Evolutionary conservation across 148 eudicot species (phyloP), one percentile per base, ranked within the genome.

Genomic region (Silene uniflora): DNA sequence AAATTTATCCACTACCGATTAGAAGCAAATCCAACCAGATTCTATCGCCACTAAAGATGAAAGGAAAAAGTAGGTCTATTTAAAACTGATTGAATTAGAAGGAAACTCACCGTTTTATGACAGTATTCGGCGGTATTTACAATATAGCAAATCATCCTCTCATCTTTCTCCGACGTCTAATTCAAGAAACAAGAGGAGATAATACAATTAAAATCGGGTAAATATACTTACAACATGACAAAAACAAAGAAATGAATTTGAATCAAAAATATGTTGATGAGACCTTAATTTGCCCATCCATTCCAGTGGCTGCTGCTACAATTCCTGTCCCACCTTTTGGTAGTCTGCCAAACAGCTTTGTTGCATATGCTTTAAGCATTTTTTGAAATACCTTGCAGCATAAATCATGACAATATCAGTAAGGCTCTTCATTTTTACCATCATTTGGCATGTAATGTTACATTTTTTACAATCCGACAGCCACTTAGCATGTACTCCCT

Each of bases 261-360:
- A 75, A 21, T 44, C 5, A 62, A 19, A 75, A 17, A 10, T 64
- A 73, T 32, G 46, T 5, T 52, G 65, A 9, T 4, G 42, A 72
- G 77, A 93, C 98, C 97, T 94, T 94, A 59, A 94, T 94, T 76
- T 94, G 97, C 69, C 98, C 98, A 87, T 94, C 98, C 90, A 88
- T 91, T 78, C 98, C 98, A 63, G 98, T 94, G 74, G 98, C 98
- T 47, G 98, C 98, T 75, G 98, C 98, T 74, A 94, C 96, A 81
- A 94, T 85, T 69, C 98, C 97, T 78, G 92, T 83, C 49, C 98
- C 98, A 55, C 97, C 97, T 80, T 89, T 94, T 10, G 98, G 98
- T 79, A 94, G 86, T 79, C 83, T 89, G 32, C 79, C 83, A 77
- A 89, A 94, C 73, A 94, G 89, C 88, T 92, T 94, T 68, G 96